Conservation (phyloP, 768 basidiomycete species). For the Dacryopinax primogenitus region DNA sequence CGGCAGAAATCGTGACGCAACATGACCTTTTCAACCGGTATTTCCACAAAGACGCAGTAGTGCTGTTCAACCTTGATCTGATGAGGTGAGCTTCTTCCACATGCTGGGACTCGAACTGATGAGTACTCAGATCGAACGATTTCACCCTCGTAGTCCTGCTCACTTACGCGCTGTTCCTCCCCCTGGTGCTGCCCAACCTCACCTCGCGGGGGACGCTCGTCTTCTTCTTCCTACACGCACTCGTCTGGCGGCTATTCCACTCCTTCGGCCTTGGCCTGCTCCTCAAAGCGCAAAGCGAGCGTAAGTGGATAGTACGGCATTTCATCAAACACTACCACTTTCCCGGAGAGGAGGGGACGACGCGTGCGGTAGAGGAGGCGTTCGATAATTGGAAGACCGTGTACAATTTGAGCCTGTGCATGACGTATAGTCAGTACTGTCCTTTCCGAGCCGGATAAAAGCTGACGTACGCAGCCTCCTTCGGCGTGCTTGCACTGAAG, state of each 20-base stretch:
- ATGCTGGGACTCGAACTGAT: constrained; percentile 21
- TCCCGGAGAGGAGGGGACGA: constrained; percentile 44
- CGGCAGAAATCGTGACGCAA: constrained; percentile 40
- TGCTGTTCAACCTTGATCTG: constrained; percentile 69
- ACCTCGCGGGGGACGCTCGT: constrained; percentile 39
- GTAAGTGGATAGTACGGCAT: constrained; percentile 83
- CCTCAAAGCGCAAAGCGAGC: constrained; percentile 69
- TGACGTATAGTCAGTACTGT: constrained; percentile 68
- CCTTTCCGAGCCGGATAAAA: background rate
- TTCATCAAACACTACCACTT: constrained; percentile 93
- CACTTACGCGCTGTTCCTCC: constrained; percentile 46
- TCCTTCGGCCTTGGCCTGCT: constrained; percentile 75
- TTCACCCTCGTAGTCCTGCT: constrained; percentile 65
- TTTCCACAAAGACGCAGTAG: constrained; percentile 76
- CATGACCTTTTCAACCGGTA: constrained; percentile 85
- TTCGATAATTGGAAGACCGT: constrained; percentile 90
- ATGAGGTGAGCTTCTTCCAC: constrained; percentile 46
- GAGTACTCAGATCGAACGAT: constrained; percentile 57
- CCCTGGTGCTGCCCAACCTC: constrained; percentile 45
- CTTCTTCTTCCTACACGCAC: constrained; percentile 70
- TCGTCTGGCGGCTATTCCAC: constrained; percentile 77
- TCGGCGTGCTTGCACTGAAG: constrained; percentile 75
- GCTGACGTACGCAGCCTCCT: constrained; percentile 47
- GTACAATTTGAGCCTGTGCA: constrained; percentile 85
- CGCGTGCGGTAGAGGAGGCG: constrained; percentile 79